Conservation (phyloP, 2,329 filamentous ascomycete species). For the Nothophoma quercina region DNA sequence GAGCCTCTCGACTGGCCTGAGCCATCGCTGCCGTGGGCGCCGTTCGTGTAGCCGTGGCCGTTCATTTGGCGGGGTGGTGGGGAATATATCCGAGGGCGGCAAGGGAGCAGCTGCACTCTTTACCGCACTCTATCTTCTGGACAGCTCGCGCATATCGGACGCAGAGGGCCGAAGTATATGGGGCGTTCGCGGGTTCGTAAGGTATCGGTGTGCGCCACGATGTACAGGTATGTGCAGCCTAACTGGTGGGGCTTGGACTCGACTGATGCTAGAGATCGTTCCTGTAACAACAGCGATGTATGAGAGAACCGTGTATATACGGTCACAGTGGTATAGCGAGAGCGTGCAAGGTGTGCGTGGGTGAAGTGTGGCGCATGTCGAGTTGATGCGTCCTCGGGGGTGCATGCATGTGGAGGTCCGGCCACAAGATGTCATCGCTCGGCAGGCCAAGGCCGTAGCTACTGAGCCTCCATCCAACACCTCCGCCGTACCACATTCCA, state of each 20-base stretch:
- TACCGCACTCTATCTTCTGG: conserved; percentile 35
- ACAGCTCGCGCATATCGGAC: conserved; percentile 36
- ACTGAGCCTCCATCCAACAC: conserved; percentile 6
- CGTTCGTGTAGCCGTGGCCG: conserved; percentile 40
- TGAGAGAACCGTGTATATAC: background rate
- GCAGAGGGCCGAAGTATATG: conserved; percentile 5
- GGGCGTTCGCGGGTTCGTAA: conserved; percentile 17
- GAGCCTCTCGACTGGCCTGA: conserved; percentile 29
- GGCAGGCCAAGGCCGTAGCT: conserved; percentile 7
- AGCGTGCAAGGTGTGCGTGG: background rate
- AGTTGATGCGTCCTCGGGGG: conserved; percentile 6
- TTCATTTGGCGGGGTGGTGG: conserved; percentile 40
- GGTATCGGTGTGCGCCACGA: conserved; percentile 7
- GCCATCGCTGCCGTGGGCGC: conserved; percentile 33
- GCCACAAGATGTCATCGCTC: conserved; percentile 3
- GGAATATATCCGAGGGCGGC: conserved; percentile 39
- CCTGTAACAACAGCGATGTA: conserved; percentile 3
- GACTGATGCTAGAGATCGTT: background rate
- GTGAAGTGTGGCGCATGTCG: conserved; percentile 9
- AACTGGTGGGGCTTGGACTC: background rate
- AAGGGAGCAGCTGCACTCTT: conserved; percentile 51
- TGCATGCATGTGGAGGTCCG: conserved; percentile 2
- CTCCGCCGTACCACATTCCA: background rate
- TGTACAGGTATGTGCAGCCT: conserved; percentile 11
- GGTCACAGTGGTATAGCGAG: background rate